phyloP scores from a whole-genome alignment of 2,329 filamentous ascomycete species.

The Sarocladiaceae sp. region DNA sequence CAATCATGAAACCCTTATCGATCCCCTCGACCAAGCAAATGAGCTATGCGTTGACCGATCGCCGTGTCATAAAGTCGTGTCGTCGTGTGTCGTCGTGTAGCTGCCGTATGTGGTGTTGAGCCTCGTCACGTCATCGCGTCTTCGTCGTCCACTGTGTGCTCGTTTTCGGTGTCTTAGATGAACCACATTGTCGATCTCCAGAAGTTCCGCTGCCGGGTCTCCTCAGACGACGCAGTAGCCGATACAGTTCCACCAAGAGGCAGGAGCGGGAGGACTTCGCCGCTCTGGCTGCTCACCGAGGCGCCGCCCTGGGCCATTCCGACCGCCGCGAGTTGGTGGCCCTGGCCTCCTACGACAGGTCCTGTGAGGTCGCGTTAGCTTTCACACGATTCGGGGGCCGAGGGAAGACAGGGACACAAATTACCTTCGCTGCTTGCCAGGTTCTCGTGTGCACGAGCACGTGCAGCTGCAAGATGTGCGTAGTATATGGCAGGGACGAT shows the following conservation, averaged over 20 bases:
- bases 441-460: slow-evolving; percentile 69
- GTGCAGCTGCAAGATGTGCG: slow-evolving; percentile 79
- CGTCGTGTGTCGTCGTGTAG: too few species aligned
- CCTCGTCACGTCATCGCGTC: too few species aligned
- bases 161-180: slow-evolving; percentile 31
- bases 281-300: not conserved
- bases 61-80: too few species aligned
- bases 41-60: too few species aligned
- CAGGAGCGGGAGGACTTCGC: slow-evolving; percentile 16
- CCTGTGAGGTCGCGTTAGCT: too few species aligned
- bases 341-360: slow-evolving; percentile 37
- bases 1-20: too few species aligned
- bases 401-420: too few species aligned
- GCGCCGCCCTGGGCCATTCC: slow-evolving; percentile 31
- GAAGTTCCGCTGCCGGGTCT: slow-evolving; percentile 27
- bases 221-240: slow-evolving; percentile 15
- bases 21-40: too few species aligned
- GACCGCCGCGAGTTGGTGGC: slow-evolving; percentile 31
- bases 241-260: slow-evolving; percentile 13
- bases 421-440: slow-evolving; percentile 37
- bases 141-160: too few species aligned
- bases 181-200: slow-evolving; percentile 38
- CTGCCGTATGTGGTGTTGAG: too few species aligned
- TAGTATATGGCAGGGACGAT: slow-evolving; percentile 91
- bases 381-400: too few species aligned